Conservation (phyloP, 352 stramenopile genomes). For the Pilasporangium apinafurcum region DNA sequence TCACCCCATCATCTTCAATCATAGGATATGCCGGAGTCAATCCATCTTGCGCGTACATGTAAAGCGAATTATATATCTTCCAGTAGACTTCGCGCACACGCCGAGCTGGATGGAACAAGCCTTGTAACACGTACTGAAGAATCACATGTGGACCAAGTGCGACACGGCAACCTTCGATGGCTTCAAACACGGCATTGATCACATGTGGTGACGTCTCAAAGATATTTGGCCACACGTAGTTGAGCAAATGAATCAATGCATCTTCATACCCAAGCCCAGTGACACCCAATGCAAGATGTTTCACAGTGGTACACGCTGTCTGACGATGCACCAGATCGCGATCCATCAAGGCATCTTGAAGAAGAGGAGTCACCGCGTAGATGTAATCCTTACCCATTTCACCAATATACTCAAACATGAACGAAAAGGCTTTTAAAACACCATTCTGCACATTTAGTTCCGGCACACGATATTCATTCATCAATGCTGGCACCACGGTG, state of each 20-base stretch:
- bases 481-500: constrained; percentile 97
- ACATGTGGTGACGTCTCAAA: constrained; percentile 99
- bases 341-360: constrained; percentile 99
- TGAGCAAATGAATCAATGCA: constrained; percentile 96
- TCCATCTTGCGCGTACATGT: constrained; percentile 98
- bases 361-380: constrained; percentile 96
- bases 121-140: constrained; percentile 97
- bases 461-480: constrained; percentile 99
- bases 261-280: constrained; percentile 97
- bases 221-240: constrained; percentile 99
- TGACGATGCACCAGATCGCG: constrained; percentile 98
- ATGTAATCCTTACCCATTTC: constrained; percentile 99
- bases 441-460: constrained; percentile 99
- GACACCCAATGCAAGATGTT: constrained; percentile 97
- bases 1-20: constrained; percentile 94
- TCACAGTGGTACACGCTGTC: constrained; percentile 96
- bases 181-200: constrained; percentile 98
- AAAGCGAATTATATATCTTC: constrained; percentile 99
- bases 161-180: constrained; percentile 96
- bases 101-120: constrained; percentile 97
- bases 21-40: constrained; percentile 96
- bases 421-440: constrained; percentile 98
- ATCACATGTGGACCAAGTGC: constrained; percentile 95
- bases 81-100: constrained; percentile 99
- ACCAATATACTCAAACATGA: constrained; percentile 99